Conservation (phyloP, 2,329 filamentous ascomycete species). For the Grosmannia penicillata region DNA sequence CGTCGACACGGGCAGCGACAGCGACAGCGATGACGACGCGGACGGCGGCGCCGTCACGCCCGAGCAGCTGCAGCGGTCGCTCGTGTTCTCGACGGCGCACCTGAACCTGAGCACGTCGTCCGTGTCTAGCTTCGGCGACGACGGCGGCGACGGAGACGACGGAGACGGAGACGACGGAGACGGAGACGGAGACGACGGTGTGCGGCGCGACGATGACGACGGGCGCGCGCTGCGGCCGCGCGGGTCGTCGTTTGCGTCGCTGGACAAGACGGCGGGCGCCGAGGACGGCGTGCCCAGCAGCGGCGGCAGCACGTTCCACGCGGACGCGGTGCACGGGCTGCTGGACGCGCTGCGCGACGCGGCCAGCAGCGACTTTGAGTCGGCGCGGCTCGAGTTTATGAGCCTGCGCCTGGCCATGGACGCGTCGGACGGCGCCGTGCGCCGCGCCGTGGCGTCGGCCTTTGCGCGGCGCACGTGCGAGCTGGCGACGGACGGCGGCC, state of each 20-base stretch:
- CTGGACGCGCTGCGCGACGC: conserved; percentile 68
- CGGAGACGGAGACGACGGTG: not conserved
- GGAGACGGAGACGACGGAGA: not conserved
- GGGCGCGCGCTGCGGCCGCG: conserved; percentile 44
- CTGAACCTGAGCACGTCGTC: conserved; percentile 39
- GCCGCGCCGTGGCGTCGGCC: conserved; percentile 69
- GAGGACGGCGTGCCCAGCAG: not conserved
- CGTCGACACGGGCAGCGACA: conserved; percentile 23
- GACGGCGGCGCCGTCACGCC: conserved; percentile 22
- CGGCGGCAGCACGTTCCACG: conserved; percentile 51
- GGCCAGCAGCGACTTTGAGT: conserved; percentile 63
- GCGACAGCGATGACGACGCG: conserved; percentile 28
- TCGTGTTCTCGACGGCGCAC: conserved; percentile 37
- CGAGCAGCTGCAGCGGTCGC: conserved; percentile 34
- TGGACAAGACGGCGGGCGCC: conserved; percentile 33
- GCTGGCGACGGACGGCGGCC: conserved; percentile 41
- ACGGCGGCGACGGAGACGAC: conserved; percentile 15
- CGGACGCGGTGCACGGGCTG: conserved; percentile 76
- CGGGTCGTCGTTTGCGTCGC: conserved; percentile 60
- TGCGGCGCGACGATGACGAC: conserved; percentile 28
- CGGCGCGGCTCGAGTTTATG: conserved; percentile 76
- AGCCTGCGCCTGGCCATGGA: conserved; percentile 83
- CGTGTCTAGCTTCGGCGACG: conserved; percentile 41
- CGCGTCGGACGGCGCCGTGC: conserved; percentile 77
- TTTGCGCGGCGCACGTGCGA: conserved; percentile 72